Evolutionary conservation across 768 basidiomycete species (phyloP).

Genomic region (Calocera viscosa): DNA sequence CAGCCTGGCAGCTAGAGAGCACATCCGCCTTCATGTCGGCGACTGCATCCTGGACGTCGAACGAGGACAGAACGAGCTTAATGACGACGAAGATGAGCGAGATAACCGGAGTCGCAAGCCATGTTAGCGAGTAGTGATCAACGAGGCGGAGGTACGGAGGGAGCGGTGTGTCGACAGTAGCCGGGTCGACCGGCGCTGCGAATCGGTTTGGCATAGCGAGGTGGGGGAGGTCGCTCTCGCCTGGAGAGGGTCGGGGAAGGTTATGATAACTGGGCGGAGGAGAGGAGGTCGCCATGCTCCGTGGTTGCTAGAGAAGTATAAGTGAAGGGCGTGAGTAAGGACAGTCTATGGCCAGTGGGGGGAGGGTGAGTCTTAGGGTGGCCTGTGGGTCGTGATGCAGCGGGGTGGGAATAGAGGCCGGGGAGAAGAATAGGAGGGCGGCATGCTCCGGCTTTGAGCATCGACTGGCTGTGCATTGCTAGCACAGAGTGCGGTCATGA

Average conservation of each 20-base stretch:
- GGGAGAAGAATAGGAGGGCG: neutral
- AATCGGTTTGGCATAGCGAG: neutral
- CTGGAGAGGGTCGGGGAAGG: neutral
- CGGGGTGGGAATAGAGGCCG: neutral
- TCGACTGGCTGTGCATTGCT: neutral
- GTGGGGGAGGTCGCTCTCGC: neutral
- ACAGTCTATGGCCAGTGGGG: neutral
- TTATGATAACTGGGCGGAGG: neutral
- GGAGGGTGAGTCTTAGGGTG: neutral
- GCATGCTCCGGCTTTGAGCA: neutral
- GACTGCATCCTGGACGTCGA: slow-evolving; percentile 53
- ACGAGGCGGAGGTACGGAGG: slow-evolving; percentile 74
- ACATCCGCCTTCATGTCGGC: slow-evolving; percentile 59
- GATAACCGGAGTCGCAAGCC: slow-evolving; percentile 84
- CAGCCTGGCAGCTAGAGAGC: slow-evolving; percentile 73
- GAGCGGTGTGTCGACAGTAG: slow-evolving; percentile 28
- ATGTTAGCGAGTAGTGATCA: slow-evolving; percentile 72
- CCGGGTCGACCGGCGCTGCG: neutral
- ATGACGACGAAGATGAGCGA: slow-evolving; percentile 82
- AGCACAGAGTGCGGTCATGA: neutral
- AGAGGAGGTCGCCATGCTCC: neutral
- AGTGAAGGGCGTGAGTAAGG: neutral
- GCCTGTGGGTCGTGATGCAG: neutral
- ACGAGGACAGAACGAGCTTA: slow-evolving; percentile 61
- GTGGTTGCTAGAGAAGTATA: neutral